Evolutionary conservation across 345 rosid genomes (phyloP).

Genomic region (Salix exigua): DNA sequence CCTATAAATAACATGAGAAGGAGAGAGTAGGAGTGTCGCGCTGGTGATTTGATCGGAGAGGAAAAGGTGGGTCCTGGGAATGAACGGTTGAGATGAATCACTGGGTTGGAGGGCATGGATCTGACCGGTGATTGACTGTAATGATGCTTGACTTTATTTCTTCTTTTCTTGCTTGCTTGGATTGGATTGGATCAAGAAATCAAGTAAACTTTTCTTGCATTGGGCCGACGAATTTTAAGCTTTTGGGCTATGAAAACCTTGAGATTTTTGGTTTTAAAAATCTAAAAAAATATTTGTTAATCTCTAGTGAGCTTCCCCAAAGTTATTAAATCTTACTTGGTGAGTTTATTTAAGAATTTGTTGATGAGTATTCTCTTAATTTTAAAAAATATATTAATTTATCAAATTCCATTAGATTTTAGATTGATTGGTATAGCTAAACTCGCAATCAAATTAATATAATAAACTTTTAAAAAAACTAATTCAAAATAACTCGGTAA

Average conservation of each 20-base stretch:
- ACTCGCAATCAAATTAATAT: too few relatives aligned
- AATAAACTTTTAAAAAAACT: too few relatives aligned
- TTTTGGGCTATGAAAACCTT: background rate
- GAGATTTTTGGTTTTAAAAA: background rate
- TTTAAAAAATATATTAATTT: too few relatives aligned
- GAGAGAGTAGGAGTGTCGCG: background rate
- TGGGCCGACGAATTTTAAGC: background rate
- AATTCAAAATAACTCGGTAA: too few relatives aligned
- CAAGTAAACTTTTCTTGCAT: background rate
- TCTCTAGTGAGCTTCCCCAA: too few relatives aligned
- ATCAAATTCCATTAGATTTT: too few relatives aligned
- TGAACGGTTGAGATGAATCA: constrained; percentile 26
- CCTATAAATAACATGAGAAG: background rate
- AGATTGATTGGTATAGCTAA: too few relatives aligned
- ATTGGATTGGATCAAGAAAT: background rate
- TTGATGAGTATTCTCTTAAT: too few relatives aligned
- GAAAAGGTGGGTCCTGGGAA: constrained; percentile 7
- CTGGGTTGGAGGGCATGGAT: constrained; percentile 37
- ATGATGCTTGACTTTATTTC: too few relatives aligned
- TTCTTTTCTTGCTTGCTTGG: background rate
- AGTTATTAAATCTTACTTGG: too few relatives aligned
- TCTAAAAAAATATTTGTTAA: background rate
- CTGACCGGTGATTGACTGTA: constrained; percentile 41
- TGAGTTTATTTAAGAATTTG: too few relatives aligned
- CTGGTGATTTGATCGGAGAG: constrained; percentile 33